A percentile compares a stretch with the other conserved stretches of the same genome.
Conservation (phyloP, 2,329 filamentous ascomycete genomes). For the Tolypocladium sp. region DNA sequence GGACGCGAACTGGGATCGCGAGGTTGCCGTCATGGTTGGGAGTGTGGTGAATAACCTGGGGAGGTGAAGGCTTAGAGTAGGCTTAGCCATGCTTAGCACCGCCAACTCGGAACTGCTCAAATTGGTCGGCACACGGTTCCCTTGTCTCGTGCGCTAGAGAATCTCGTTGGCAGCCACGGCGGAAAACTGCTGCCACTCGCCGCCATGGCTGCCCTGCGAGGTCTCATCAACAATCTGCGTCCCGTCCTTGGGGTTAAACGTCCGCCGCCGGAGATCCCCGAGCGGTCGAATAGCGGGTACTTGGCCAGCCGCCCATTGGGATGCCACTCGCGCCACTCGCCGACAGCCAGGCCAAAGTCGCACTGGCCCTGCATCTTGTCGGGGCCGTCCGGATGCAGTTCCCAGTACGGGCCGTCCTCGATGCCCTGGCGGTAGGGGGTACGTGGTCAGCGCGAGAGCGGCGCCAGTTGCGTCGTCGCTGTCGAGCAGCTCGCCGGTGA, state of each 20-base stretch:
- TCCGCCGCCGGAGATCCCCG: not conserved
- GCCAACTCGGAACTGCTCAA: not conserved
- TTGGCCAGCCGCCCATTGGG: not conserved
- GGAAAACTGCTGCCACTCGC: too few species aligned
- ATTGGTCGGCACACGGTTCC: not conserved
- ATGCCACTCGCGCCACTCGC: too few species aligned
- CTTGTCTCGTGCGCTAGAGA: too few species aligned
- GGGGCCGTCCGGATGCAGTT: not conserved
- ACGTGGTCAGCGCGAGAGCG: too few species aligned
- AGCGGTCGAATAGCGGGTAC: not conserved
- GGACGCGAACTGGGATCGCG: conserved; percentile 67
- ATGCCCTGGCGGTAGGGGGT: not conserved
- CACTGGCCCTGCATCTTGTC: not conserved
- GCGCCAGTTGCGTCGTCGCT: too few species aligned
- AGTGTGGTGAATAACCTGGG: conserved; percentile 58
- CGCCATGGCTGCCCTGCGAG: not conserved
- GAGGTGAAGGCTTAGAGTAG: conserved; percentile 14
- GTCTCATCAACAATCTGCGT: not conserved
- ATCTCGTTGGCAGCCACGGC: too few species aligned
- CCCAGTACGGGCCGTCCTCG: not conserved
- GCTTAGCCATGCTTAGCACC: not conserved
- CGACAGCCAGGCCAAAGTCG: not conserved
- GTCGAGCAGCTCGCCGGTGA: too few species aligned
- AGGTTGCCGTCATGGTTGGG: conserved; percentile 90
- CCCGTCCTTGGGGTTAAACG: too few species aligned